Percentiles rank a stretch among this genome's conserved stretches.
Conservation (phyloP, 257 asterid genomes). For the Ocimum tenuiflorum region DNA sequence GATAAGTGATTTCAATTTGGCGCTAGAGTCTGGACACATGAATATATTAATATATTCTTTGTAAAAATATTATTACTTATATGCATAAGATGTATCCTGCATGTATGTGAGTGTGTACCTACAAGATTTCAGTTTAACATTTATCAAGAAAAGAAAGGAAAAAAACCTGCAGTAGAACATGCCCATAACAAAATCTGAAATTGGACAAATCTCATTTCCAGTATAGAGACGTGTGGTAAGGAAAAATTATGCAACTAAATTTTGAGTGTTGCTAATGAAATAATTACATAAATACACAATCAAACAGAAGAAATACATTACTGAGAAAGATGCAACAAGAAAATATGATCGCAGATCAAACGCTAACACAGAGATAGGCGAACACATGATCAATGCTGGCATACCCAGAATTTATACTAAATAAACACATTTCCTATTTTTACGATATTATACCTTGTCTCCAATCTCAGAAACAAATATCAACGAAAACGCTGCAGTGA, state of each 20-base stretch:
- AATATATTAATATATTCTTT: neutral
- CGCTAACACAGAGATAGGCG: too few relatives aligned
- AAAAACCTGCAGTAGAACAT: neutral
- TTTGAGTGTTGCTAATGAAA: too few relatives aligned
- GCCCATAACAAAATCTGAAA: too few relatives aligned
- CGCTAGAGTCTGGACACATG: neutral
- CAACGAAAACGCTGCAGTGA: constrained; percentile 87
- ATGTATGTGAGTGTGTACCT: neutral
- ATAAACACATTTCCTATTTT: neutral
- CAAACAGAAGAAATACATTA: too few relatives aligned
- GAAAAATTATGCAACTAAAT: too few relatives aligned
- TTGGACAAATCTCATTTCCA: too few relatives aligned
- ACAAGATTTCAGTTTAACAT: neutral
- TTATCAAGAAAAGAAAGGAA: neutral
- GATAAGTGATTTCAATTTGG: neutral
- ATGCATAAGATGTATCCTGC: too few relatives aligned
- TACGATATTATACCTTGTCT: constrained; percentile 61
- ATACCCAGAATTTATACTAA: neutral
- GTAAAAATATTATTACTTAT: neutral
- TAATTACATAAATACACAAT: too few relatives aligned
- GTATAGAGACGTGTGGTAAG: too few relatives aligned
- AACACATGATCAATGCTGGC: too few relatives aligned
- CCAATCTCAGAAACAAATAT: constrained; percentile 93
- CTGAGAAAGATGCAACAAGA: too few relatives aligned
- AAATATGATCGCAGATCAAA: too few relatives aligned